Evolutionary conservation across 768 basidiomycete genomes (phyloP).

Genomic region (Paxillus rubicundulus): DNA sequence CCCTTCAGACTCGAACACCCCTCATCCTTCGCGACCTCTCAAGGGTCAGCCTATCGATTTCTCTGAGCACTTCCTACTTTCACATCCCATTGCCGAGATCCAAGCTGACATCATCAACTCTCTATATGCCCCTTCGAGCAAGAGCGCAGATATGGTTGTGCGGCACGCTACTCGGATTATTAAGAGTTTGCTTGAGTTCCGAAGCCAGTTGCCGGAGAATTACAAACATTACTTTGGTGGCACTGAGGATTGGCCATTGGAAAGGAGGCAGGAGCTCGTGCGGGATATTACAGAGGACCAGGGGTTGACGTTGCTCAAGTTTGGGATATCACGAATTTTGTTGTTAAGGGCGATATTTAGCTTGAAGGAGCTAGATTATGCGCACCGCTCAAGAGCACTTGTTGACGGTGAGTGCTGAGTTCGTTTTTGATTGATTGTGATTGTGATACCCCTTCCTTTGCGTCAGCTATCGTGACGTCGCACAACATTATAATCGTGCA

Average conservation of each 20-base stretch:
- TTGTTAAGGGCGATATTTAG: slow-evolving; percentile 78
- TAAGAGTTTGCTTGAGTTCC: slow-evolving; percentile 70
- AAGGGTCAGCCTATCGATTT: slow-evolving; percentile 42
- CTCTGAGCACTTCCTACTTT: slow-evolving; percentile 78
- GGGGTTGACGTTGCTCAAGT: slow-evolving; percentile 78
- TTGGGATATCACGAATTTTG: slow-evolving; percentile 78
- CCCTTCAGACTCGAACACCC: slow-evolving; percentile 81
- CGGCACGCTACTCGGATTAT: slow-evolving; percentile 77
- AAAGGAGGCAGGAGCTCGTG: slow-evolving; percentile 63
- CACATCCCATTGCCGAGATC: slow-evolving; percentile 74
- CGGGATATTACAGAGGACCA: slow-evolving; percentile 76
- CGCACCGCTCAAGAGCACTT: slow-evolving; percentile 66
- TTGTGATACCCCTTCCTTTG: slow-evolving; percentile 3
- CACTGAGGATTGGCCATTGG: slow-evolving; percentile 69
- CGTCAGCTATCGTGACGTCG: slow-evolving; percentile 73
- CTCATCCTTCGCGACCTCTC: slow-evolving; percentile 53
- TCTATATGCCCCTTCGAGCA: slow-evolving; percentile 73
- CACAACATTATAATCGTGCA: slow-evolving; percentile 87
- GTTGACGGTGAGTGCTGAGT: slow-evolving; percentile 59
- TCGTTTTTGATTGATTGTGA: not conserved
- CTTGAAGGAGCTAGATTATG: slow-evolving; percentile 66
- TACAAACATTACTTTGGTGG: slow-evolving; percentile 79
- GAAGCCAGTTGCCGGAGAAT: slow-evolving; percentile 63
- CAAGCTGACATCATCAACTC: slow-evolving; percentile 90
- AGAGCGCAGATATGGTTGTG: slow-evolving; percentile 67